phyloP scores from a whole-genome alignment of 192 early-diverging fungal genomes.

The Mortierella antarctica region DNA sequence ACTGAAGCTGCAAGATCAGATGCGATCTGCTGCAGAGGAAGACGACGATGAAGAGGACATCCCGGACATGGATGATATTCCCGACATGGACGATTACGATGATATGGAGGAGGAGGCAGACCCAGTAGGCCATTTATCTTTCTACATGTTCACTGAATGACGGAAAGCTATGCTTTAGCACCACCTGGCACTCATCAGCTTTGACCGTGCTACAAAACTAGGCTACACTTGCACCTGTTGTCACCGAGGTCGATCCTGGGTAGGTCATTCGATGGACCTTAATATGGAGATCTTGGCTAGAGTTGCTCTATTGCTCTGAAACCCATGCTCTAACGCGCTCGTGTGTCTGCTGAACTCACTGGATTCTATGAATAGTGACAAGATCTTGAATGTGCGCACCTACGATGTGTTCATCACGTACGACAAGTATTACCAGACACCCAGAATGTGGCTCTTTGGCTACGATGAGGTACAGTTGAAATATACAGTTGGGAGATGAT shows the following conservation, averaged over 20 bases:
- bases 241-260: slow-evolving; percentile 33
- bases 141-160: not conserved
- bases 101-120: slow-evolving; percentile 83
- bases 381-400: slow-evolving; percentile 90
- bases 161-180: not conserved
- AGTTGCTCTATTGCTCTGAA: slow-evolving; percentile 9
- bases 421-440: slow-evolving; percentile 99
- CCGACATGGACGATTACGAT: slow-evolving; percentile 84
- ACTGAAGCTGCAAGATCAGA: slow-evolving; percentile 50
- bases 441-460: slow-evolving; percentile 96
- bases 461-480: slow-evolving; percentile 84
- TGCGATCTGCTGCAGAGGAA: slow-evolving; percentile 46
- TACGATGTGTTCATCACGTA: slow-evolving; percentile 99
- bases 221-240: slow-evolving; percentile 46
- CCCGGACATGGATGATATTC: slow-evolving; percentile 90
- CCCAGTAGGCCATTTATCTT: slow-evolving; percentile 59
- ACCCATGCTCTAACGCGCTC: slow-evolving; percentile 1
- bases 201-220: slow-evolving; percentile 11
- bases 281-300: not conserved
- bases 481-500: not conserved
- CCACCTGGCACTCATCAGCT: no score
- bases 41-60: slow-evolving; percentile 77
- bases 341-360: not conserved
- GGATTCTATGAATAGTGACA: slow-evolving; percentile 63
- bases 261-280: slow-evolving; percentile 15